Base-by-base conservation (phyloP, 1,139 yeast species). In the Debaryomycetaceae sp. region DNA sequence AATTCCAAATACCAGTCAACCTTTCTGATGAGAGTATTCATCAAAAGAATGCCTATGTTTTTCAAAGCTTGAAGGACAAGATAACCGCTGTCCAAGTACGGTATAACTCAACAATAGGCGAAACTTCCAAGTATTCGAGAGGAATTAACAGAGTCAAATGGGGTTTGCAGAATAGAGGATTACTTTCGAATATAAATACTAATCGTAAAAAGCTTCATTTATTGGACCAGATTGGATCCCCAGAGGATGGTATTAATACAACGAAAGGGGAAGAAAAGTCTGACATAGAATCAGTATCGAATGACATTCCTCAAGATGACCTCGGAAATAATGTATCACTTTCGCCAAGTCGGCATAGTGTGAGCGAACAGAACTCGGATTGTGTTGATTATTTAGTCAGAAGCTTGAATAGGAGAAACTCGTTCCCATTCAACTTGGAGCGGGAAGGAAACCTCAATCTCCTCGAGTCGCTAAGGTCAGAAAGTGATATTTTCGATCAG, bases 401-500 rank as follows among this genome's bases (percentile, higher is more conserved):
- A 17, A 59, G 58, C 11, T 56, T 75, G 46, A 68, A 70, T 42
- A 58, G 83, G 48, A 62, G 84, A 42, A 64, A 66, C 43, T 77
- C 84, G 1, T 70, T 51, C 42, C 83, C 84, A 2, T 27, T n/a
- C 36, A 36, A 5, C 40, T 37, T 17, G 31, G 31, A 27, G 31
- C 31, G 31, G 1, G 78, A 74, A 24, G 49, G 60, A 5, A 70
- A 67, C 43, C 52, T 68, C 27, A 63, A 66, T 42, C 57, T 63
- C 1, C 54, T 70, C 38, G 70, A 62, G 38, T 48, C 50, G 17
- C 45, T 49, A 5, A 56, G 49, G 46, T 51, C 60, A 13, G 55
- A 48, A 24, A 41, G 35, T 42, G 65, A 64, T 38, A 50, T 50
- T 24, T 43, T 52, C 11, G 57, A 60, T 41, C 54, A 52, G 31